Conservation (phyloP, 1,139 yeast genomes). For the Saccharomyces hybrid region DNA sequence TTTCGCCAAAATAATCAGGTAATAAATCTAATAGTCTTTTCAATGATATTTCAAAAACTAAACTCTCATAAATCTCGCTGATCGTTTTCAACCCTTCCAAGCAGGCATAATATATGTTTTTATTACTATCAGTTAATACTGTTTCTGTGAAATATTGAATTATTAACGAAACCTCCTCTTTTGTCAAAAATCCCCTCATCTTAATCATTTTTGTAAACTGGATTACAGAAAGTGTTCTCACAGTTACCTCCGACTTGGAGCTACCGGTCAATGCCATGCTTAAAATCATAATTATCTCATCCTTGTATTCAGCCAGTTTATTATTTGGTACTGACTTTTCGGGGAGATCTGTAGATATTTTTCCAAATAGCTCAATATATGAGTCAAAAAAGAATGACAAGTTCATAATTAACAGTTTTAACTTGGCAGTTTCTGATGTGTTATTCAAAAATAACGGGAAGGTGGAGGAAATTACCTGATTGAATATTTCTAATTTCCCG, state of each 20-base stretch:
- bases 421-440: conserved; percentile 40
- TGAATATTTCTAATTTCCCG: conserved; percentile 39
- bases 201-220: conserved; percentile 52
- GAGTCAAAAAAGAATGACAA: conserved; percentile 49
- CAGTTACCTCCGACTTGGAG: conserved; percentile 57
- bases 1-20: conserved; percentile 36
- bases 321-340: conserved; percentile 16
- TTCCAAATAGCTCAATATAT: conserved; percentile 34
- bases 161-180: conserved; percentile 53
- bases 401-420: conserved; percentile 54
- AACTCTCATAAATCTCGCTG: conserved; percentile 34
- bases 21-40: conserved; percentile 50
- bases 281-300: conserved; percentile 55
- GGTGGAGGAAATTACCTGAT: conserved; percentile 38
- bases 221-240: conserved; percentile 58
- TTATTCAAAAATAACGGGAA: conserved; percentile 35
- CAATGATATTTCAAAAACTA: conserved; percentile 52
- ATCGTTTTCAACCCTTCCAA: conserved; percentile 49
- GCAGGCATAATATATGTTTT: conserved; percentile 38
- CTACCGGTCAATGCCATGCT: conserved; percentile 62
- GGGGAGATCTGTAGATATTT: conserved; percentile 9
- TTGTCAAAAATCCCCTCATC: conserved; percentile 40
- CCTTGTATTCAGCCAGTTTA: conserved; percentile 46
- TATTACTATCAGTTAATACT: conserved; percentile 41
- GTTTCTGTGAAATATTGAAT: conserved; percentile 63